Evolutionary conservation across 2,329 filamentous ascomycete species (phyloP).

Genomic region (Venturia carpophila): DNA sequence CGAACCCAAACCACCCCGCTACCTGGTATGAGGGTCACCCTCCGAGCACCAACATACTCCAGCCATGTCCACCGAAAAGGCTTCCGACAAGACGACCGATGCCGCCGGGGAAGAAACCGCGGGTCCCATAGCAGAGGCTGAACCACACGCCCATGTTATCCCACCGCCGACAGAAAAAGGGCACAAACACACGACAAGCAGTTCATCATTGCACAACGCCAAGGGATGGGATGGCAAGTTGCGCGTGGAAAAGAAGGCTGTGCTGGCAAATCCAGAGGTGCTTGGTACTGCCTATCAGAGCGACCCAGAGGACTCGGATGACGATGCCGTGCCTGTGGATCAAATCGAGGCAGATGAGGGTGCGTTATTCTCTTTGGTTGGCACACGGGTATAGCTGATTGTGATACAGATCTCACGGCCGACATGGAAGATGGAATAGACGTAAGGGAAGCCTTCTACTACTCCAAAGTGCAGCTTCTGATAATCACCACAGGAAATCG

Average conservation of each 20-base stretch:
- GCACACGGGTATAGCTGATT: slow-evolving; percentile 5
- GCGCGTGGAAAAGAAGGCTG: slow-evolving; percentile 60
- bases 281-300: slow-evolving; percentile 67
- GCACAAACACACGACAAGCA: slow-evolving; percentile 13
- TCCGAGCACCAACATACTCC: neutral
- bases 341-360: slow-evolving; percentile 77
- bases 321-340: slow-evolving; percentile 58
- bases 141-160: neutral
- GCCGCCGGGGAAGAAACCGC: neutral
- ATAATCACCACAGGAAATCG: slow-evolving; percentile 57
- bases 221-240: slow-evolving; percentile 79
- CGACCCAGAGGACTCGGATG: slow-evolving; percentile 76
- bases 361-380: slow-evolving; percentile 29
- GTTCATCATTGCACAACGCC: slow-evolving; percentile 19
- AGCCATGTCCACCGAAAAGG: neutral
- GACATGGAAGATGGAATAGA: slow-evolving; percentile 49
- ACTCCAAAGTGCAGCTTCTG: slow-evolving; percentile 20
- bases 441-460: slow-evolving; percentile 23
- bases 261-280: slow-evolving; percentile 70
- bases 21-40: neutral
- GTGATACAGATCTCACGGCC: slow-evolving; percentile 48
- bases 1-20: neutral
- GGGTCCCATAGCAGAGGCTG: neutral
- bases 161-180: neutral
- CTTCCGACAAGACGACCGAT: neutral